Evolutionary conservation across 306 rosid genomes (phyloP), one percentile per base, ranked within the genome.

Genomic region (Sicyos baderoa): DNA sequence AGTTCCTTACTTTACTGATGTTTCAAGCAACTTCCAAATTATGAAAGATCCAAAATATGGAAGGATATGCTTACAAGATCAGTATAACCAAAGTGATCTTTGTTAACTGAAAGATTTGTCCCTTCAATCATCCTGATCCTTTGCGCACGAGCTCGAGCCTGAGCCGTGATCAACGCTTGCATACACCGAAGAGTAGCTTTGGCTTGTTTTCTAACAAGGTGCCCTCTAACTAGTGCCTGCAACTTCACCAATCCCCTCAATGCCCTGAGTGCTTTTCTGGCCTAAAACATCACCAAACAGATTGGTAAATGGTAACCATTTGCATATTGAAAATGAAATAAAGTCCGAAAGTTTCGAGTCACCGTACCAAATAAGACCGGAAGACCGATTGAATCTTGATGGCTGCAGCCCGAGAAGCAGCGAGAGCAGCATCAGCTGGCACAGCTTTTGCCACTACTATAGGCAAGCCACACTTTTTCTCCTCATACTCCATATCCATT

Each of bases 181-280:
- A 93, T 90, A 65, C 91, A 81, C 73, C 91, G 74, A 16, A 90
- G 77, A n/a, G 95, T 88, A 58, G 80, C 89, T 17, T 83, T 86
- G 56, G 97, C 95, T 19, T 88, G 96, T 76, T 88, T 90, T 73
- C 99, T 88, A 82, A 93, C 96, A 55, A 93, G 80, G 74, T 90
- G 96, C 54, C 99, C 99, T 72, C 97, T 93, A 57, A 80, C 95
- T 40, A 93, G 70, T 53, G 98, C 98, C 78, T 93, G 98, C 85
- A 93, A 69, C 85, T 89, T 93, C 82, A 93, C 98, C 48, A 93
- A 17, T 61, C 96, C 97, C 72, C 84, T 88, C 52, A 93, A 79
- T 35, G 99, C 99, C 68, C 85, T 60, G 80, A 93, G 75, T 52
- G 99, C 97, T 82, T 87, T 93, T 74, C 90, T 86, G 64, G 99